Conservation (phyloP, 495 filamentous ascomycete genomes). For the Poronia punctata region DNA sequence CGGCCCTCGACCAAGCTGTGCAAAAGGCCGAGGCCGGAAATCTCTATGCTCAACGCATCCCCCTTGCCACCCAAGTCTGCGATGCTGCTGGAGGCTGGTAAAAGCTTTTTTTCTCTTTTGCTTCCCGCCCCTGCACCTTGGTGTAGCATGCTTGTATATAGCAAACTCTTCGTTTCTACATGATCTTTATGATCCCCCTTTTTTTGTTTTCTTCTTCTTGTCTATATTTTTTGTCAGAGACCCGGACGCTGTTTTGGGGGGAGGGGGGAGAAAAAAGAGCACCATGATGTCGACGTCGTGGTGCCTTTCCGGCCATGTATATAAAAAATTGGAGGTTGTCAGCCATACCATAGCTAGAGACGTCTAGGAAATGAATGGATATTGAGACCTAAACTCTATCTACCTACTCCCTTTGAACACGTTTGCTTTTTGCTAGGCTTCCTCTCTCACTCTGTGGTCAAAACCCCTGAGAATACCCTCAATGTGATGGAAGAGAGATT, state of each 20-base stretch:
- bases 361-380: too few species aligned
- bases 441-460: too few species aligned
- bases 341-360: too few species aligned
- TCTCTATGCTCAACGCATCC: constrained; percentile 7
- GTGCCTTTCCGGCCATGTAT: constrained; percentile 1
- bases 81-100: constrained; percentile 6
- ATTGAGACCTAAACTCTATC: too few species aligned
- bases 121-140: constrained; percentile 4
- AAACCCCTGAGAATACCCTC: too few species aligned
- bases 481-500: too few species aligned
- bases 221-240: not conserved
- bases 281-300: constrained; percentile 2
- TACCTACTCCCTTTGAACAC: too few species aligned
- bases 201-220: constrained; percentile 1
- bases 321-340: too few species aligned
- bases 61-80: constrained; percentile 5
- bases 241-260: constrained; percentile 1
- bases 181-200: constrained; percentile 2
- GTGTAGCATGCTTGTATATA: constrained; percentile 6
- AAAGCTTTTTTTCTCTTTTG: too few species aligned
- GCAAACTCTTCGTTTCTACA: constrained; percentile 5
- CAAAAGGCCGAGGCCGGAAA: constrained; percentile 6
- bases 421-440: too few species aligned
- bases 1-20: constrained; percentile 7
- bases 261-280: too few species aligned